These are phyloP conservation scores for Cladosporium cucumerinum DNA, from an alignment of 2,329 filamentous ascomycete species.

Conservation along the genomic window DNA sequence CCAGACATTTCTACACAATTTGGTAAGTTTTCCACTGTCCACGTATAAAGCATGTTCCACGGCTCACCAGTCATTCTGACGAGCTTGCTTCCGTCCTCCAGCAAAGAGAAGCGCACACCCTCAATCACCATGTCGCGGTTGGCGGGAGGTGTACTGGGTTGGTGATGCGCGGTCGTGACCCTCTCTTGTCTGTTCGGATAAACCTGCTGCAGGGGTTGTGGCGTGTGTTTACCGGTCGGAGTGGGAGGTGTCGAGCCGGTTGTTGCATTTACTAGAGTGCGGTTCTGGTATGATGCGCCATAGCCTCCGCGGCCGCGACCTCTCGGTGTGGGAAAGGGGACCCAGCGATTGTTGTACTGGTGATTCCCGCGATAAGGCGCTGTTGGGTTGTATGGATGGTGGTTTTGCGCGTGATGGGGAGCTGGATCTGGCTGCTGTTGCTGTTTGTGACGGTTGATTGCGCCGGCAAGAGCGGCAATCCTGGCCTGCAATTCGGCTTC, in stretches of 20 bases:
- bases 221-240: not conserved
- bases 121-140: conserved; percentile 64
- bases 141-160: conserved; percentile 1
- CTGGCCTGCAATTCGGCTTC: conserved; percentile 29
- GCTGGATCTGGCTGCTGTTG: conserved; percentile 19
- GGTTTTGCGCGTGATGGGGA: not conserved
- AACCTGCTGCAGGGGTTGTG: not conserved
- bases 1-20: conserved; percentile 24
- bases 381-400: conserved; percentile 1
- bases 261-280: conserved; percentile 55
- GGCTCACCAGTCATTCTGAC: conserved; percentile 67
- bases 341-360: conserved; percentile 22
- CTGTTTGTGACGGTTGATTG: conserved; percentile 33
- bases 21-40: conserved; percentile 16
- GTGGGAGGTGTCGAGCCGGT: conserved; percentile 19
- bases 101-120: conserved; percentile 70
- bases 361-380: not conserved
- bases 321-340: conserved; percentile 27
- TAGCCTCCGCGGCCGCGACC: conserved; percentile 20
- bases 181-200: conserved; percentile 44
- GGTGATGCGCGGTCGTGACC: conserved; percentile 18
- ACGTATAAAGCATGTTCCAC: not conserved
- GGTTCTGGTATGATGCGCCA: conserved; percentile 48
- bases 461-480: conserved; percentile 30
- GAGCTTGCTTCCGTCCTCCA: conserved; percentile 78